These are phyloP conservation scores for Nakataea oryzae DNA, from an alignment of 2,329 filamentous ascomycete genomes.

Conservation along the genomic window DNA sequence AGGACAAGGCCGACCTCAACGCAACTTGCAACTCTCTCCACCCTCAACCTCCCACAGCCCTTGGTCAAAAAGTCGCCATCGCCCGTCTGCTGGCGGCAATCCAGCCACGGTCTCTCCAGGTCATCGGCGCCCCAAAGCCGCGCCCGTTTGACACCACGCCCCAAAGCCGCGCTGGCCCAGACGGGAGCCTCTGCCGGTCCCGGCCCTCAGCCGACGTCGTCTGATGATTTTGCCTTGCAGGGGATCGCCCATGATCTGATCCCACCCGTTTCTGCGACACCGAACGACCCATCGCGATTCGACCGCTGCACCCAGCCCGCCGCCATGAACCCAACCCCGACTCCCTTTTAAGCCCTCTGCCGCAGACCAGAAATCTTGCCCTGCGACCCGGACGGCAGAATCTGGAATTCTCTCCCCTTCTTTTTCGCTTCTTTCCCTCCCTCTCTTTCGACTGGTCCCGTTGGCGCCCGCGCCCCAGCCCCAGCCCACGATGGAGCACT, in stretches of 20 bases:
- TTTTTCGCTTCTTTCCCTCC: background rate
- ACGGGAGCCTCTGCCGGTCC: background rate
- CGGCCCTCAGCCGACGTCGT: background rate
- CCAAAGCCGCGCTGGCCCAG: background rate
- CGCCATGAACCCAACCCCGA: background rate
- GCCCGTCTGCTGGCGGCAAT: no score
- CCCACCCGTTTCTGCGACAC: background rate
- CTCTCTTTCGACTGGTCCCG: background rate
- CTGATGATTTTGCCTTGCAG: background rate
- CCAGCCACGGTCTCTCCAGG: no score
- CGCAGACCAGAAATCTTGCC: background rate
- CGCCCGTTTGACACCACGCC: background rate
- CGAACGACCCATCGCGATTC: background rate
- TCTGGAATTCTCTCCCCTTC: background rate
- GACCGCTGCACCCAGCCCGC: background rate
- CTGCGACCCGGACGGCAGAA: background rate
- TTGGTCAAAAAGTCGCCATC: background rate
- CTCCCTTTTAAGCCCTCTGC: background rate
- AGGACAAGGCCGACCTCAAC: no score
- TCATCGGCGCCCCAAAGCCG: no score
- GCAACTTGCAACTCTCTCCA: no score
- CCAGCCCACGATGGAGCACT: slow-evolving; percentile 11
- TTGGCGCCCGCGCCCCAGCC: background rate
- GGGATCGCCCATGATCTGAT: background rate
- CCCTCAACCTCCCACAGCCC: background rate